Evolutionary conservation across 192 early-diverging fungal species (phyloP).

Genomic region (Rhizophlyctis rosea): DNA sequence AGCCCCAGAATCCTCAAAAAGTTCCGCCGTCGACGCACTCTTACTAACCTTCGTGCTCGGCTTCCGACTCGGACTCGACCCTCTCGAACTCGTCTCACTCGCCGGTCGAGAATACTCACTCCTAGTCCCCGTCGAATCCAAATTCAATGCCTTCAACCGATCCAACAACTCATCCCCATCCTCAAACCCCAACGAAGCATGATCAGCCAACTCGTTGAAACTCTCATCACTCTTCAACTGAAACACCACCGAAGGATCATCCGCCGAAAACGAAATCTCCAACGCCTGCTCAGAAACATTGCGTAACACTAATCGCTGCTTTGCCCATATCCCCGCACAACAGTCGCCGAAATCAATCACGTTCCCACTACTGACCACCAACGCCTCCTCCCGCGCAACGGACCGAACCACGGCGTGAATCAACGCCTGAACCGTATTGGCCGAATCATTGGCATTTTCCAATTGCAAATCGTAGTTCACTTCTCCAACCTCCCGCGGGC

Average conservation of each 20-base stretch:
- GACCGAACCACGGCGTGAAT: conserved; percentile 81
- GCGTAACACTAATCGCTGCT: conserved; percentile 71
- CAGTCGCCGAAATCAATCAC: conserved; percentile 92
- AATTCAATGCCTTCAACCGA: conserved; percentile 12
- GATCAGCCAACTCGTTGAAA: conserved; percentile 10
- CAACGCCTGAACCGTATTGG: conserved; percentile 75
- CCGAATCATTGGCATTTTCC: conserved; percentile 84
- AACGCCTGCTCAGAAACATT: conserved; percentile 75
- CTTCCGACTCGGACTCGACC: conserved; percentile 38
- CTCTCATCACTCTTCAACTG: conserved; percentile 36
- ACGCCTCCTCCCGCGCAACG: conserved; percentile 68
- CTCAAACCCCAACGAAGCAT: neutral
- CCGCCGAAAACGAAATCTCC: conserved; percentile 66
- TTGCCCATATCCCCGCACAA: conserved; percentile 82
- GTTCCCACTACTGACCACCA: conserved; percentile 67
- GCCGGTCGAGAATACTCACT: conserved; percentile 21
- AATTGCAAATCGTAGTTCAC: conserved; percentile 85
- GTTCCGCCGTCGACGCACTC: neutral
- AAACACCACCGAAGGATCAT: conserved; percentile 46
- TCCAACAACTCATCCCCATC: conserved; percentile 17
- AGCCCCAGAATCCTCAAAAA: neutral
- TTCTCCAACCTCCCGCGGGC: conserved; percentile 84
- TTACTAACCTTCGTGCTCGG: neutral
- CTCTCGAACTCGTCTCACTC: conserved; percentile 45
- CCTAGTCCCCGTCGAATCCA: neutral